Conservation (phyloP, 352 stramenopile genomes). For the Phytopythium oedochilum region DNA sequence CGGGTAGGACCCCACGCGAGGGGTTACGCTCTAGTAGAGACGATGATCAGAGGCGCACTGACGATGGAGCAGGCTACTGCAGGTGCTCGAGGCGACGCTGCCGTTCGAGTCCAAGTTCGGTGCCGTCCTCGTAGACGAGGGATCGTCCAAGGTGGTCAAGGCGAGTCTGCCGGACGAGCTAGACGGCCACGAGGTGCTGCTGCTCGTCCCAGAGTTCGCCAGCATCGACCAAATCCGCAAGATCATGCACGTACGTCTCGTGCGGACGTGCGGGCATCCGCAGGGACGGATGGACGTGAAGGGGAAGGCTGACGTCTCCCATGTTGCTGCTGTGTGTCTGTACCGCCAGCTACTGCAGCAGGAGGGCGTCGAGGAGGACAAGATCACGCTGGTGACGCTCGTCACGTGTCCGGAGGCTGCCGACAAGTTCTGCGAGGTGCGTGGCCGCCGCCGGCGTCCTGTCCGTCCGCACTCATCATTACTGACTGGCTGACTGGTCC, state of each 20-base stretch:
- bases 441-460: too few relatives aligned
- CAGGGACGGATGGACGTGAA: too few relatives aligned
- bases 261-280: too few relatives aligned
- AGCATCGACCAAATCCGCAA: slow-evolving; percentile 62
- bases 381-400: slow-evolving; percentile 78
- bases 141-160: slow-evolving; percentile 47
- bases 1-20: slow-evolving; percentile 25
- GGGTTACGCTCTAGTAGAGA: too few relatives aligned
- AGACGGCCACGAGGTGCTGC: slow-evolving; percentile 58
- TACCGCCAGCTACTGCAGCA: slow-evolving; percentile 51
- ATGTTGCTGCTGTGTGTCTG: background rate
- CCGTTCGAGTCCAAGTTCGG: slow-evolving; percentile 66
- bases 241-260: slow-evolving; percentile 53
- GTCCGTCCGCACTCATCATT: background rate
- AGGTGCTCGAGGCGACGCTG: slow-evolving; percentile 48
- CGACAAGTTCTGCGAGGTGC: slow-evolving; percentile 76
- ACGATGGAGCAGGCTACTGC: slow-evolving; percentile 30
- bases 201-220: slow-evolving; percentile 64
- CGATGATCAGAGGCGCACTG: too few relatives aligned
- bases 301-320: too few relatives aligned
- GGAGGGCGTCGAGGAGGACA: slow-evolving; percentile 64
- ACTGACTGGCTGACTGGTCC: background rate
- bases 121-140: slow-evolving; percentile 54
- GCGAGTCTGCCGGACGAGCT: slow-evolving; percentile 54
- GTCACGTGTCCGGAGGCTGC: slow-evolving; percentile 77